A percentile compares a stretch with the other conserved stretches of the same genome.
Evolutionary conservation across 2,329 filamentous ascomycete species (phyloP).

Genomic region (Penicillium sp.): DNA sequence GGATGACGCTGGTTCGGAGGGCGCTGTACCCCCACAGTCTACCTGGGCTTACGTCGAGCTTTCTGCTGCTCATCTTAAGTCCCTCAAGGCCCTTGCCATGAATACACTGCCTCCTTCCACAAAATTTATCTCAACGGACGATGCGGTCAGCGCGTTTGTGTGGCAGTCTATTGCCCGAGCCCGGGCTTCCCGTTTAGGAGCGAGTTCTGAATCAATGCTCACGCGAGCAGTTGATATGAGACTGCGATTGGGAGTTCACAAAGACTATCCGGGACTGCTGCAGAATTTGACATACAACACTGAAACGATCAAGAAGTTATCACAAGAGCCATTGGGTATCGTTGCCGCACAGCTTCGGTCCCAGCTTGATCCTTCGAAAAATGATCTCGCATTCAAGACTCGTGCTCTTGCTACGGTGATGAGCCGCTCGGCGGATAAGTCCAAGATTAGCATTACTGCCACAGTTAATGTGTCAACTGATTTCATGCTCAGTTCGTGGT

Average conservation of each 20-base stretch:
- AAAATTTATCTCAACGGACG: slow-evolving; percentile 52
- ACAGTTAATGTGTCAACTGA: slow-evolving; percentile 41
- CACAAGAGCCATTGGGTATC: slow-evolving; percentile 30
- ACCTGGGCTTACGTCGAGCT: slow-evolving; percentile 17
- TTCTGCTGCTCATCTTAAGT: slow-evolving; percentile 4
- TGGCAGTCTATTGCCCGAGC: slow-evolving; percentile 48
- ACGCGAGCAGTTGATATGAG: slow-evolving; percentile 52
- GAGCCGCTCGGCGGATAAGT: slow-evolving; percentile 34
- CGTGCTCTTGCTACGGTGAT: slow-evolving; percentile 45
- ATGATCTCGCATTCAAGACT: slow-evolving; percentile 32
- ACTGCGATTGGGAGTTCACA: slow-evolving; percentile 40
- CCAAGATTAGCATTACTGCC: slow-evolving; percentile 21
- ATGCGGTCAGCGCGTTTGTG: slow-evolving; percentile 50
- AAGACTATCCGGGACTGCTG: slow-evolving; percentile 48
- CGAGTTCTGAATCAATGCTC: slow-evolving; percentile 30
- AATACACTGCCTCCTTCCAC: slow-evolving; percentile 13
- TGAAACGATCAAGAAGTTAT: slow-evolving; percentile 29
- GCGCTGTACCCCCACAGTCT: background rate
- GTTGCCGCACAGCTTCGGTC: slow-evolving; percentile 42
- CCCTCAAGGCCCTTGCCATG: slow-evolving; percentile 12
- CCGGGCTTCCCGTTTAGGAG: slow-evolving; percentile 38
- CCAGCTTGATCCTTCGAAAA: slow-evolving; percentile 32
- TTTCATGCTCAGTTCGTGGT: slow-evolving; percentile 56
- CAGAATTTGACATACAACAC: slow-evolving; percentile 47
- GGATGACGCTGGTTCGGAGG: background rate